Evolutionary conservation across 495 filamentous ascomycete species (phyloP), one percentile per base, ranked within the genome.

Genomic region (Lasiosphaeris hirsuta): DNA sequence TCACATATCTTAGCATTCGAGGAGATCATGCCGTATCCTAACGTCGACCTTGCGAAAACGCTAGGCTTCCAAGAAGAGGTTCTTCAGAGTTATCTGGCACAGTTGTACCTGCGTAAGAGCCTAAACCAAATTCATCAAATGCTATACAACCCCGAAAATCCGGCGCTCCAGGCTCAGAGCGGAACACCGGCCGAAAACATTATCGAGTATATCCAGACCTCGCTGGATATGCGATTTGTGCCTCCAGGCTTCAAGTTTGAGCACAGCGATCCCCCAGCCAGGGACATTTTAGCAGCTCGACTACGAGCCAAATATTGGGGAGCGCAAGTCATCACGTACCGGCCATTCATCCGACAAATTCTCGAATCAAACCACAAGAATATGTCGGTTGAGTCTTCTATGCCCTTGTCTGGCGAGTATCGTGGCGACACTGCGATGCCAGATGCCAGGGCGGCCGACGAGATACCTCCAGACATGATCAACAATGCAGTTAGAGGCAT

Each of bases 291-390:
- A 18, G 78, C 80, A 7, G 93, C 94, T 14, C 85, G 94, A 4
- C 79, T 97, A 48, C 84, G 94, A 30, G 94, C 90, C 6, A 98
- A 98, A 65, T 97, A 93, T 70, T 97, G 90, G 73, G 94, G 94
- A 18, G 93, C 91, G 0, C 81, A 84, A 41, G 92, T 96, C 46
- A 92, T 98, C 66, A 92, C 94, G 13, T 88, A 93, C 67, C 81
- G 94, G 37, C 90, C 89, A 2, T 88, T 94, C 58, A 71, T 98
- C 69, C 85, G 64, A 76, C 81, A 55, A 70, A 93, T 67, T 72
- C 89, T 79, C 60, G 75, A 73, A 67, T 51, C 71, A 70, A 62
- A 75, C 66, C 63, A 65, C 42, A 66, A 51, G 34, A 51, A 30
- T 40, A 62, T 57, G 70, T 78, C 36, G 18, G 65, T 68, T 30